Evolutionary conservation across 441 rosid genomes (phyloP), one percentile per base, ranked within the genome.

Genomic region (Eutrema salsugineum): DNA sequence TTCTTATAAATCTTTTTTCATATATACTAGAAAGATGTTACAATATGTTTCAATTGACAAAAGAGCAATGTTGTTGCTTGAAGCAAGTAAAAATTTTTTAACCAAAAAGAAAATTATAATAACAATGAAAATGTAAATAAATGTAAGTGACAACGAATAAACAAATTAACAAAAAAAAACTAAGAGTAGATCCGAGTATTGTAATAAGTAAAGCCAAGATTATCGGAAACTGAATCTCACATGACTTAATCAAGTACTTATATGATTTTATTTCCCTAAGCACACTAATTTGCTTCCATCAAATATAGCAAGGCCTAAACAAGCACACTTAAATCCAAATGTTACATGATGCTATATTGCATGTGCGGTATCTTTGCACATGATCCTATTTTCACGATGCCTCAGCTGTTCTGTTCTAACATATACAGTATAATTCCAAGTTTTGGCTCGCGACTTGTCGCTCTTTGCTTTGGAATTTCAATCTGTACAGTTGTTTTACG

Each of bases 151-250:
- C 68, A 61, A 61, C 27, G 28, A 49, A 42, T 16, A 28, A 69
- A 71, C 67, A 59, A 20, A 28, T 5, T 3, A 28, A 28, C 47
- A 66, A 35, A 36, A 3, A 20, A 35, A 66, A 30, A 42, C 20
- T 50, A 68, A 63, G 63, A 28, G 73, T n/a, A 74, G 78, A 74
- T 74, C 78, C 78, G 40, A 74, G 68, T 57, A 33, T 5, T 60
- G 56, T 74, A 42, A 58, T 33, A 48, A 73, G 6, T 2, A 17
- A 39, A 53, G 27, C 49, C 17, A 57, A 33, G n/a, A 33, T 42
- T 20, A 40, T 66, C 32, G 55, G 32, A 15, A 66, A 66, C 24
- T 22, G 60, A 49, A 66, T 40, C 20, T 12, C 40, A 54, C 12
- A 59, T n/a, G 47, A 40, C 15, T 33, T 66, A 35, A 20, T 28